Percentiles rank a stretch among this genome's conserved stretches.
Evolutionary conservation across 768 basidiomycete species (phyloP).

Genomic region (Suillus tomentosus): DNA sequence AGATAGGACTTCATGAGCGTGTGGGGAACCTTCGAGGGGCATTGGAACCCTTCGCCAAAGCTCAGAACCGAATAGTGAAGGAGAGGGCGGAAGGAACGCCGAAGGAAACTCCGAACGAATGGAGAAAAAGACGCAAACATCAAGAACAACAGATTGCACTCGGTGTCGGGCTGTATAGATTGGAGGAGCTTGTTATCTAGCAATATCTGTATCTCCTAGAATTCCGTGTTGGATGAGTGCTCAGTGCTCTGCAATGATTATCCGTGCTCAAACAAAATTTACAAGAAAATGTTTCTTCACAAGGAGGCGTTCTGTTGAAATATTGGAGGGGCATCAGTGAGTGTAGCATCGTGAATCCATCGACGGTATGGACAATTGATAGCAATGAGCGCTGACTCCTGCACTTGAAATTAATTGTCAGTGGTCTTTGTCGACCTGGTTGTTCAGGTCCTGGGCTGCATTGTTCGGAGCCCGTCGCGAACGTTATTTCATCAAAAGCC

Average conservation of each 20-base stretch:
- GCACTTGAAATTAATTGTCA: not conserved
- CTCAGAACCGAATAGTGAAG: slow-evolving; percentile 49
- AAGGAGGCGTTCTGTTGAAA: too few relatives aligned
- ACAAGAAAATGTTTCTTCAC: slow-evolving; percentile 17
- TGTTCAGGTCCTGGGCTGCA: too few relatives aligned
- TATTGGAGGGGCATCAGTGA: too few relatives aligned
- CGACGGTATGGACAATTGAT: too few relatives aligned
- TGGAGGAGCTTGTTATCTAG: slow-evolving; percentile 70
- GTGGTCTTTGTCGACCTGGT: not conserved
- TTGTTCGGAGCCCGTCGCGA: too few relatives aligned
- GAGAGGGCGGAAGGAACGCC: slow-evolving; percentile 39
- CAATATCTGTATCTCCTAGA: not conserved
- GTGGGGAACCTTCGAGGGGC: slow-evolving; percentile 57
- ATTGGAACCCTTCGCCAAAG: slow-evolving; percentile 61
- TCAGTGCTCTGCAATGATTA: not conserved
- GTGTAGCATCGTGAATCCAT: too few relatives aligned
- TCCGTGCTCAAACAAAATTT: slow-evolving; percentile 24
- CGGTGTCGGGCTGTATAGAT: slow-evolving; percentile 23
- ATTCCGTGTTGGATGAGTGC: not conserved
- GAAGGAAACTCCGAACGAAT: slow-evolving; percentile 43
- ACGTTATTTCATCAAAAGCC: not conserved
- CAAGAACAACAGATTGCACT: slow-evolving; percentile 39
- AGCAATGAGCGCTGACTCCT: too few relatives aligned
- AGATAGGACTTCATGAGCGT: slow-evolving; percentile 50
- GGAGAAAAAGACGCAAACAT: slow-evolving; percentile 54